Conservation (phyloP, 2,329 filamentous ascomycete species). For the Waltergamsia citrina region DNA sequence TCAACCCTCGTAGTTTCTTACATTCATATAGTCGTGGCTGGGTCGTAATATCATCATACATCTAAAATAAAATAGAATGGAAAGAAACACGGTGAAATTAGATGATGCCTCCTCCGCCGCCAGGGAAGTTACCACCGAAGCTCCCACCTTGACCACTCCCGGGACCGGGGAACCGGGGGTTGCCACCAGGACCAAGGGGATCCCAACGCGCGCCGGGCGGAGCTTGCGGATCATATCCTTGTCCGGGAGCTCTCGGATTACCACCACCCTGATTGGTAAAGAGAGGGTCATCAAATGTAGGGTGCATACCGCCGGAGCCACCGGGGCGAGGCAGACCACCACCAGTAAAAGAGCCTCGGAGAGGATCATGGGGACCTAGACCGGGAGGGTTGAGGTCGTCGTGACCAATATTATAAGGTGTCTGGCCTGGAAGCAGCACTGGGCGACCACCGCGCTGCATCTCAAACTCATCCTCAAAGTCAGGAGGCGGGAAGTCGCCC, state of each 20-base stretch:
- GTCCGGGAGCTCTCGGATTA: conserved; percentile 26
- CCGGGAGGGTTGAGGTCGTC: conserved; percentile 83
- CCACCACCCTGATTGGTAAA: conserved; percentile 52
- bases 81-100: too few species aligned
- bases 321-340: conserved; percentile 48
- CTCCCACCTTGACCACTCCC: conserved; percentile 22
- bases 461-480: conserved; percentile 89
- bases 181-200: conserved; percentile 63
- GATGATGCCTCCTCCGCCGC: conserved; percentile 25
- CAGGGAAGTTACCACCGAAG: conserved; percentile 26
- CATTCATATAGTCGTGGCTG: too few species aligned
- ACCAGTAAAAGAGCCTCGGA: conserved; percentile 57
- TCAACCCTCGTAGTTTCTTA: too few species aligned
- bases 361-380: conserved; percentile 75
- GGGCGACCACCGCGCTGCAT: conserved; percentile 47
- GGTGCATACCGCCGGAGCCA: conserved; percentile 72
- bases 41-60: too few species aligned
- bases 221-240: conserved; percentile 51
- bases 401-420: conserved; percentile 66
- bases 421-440: conserved; percentile 23
- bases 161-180: conserved; percentile 35
- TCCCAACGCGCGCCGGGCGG: conserved; percentile 91
- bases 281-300: conserved; percentile 85
- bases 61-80: too few species aligned
- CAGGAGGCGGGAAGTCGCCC: conserved; percentile 74